Percentiles rank a stretch among this genome's conserved stretches.
Conservation (phyloP, 1,284 basidiomycete genomes). For the Fomitopsis schrenkii region DNA sequence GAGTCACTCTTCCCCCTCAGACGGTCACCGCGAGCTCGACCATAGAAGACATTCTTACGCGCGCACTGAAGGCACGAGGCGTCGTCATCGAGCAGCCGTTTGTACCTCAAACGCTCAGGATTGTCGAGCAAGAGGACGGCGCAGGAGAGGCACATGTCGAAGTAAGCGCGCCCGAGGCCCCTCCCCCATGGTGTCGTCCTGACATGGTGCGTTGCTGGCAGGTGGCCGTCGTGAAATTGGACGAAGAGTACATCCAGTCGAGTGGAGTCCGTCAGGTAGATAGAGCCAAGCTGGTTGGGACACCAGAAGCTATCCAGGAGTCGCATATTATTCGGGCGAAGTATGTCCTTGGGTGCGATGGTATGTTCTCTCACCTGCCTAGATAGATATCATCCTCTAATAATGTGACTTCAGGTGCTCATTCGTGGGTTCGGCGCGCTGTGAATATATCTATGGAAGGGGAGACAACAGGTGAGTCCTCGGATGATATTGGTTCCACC, state of each 20-base stretch:
- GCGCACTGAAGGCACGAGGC: too few species aligned
- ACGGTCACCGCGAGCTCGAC: too few species aligned
- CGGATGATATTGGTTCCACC: neutral
- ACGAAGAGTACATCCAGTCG: neutral
- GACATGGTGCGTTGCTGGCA: too few species aligned
- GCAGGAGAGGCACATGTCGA: too few species aligned
- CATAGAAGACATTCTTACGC: too few species aligned
- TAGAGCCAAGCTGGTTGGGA: neutral
- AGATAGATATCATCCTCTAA: neutral
- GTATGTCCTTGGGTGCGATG: constrained; percentile 15
- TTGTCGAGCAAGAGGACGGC: too few species aligned
- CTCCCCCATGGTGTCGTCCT: too few species aligned
- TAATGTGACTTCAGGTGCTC: constrained; percentile 7
- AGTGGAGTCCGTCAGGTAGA: neutral
- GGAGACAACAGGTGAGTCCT: neutral
- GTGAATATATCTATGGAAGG: constrained; percentile 5
- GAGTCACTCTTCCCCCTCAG: too few species aligned
- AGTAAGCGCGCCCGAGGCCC: too few species aligned
- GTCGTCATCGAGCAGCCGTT: too few species aligned
- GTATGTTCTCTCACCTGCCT: neutral
- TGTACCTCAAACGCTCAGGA: too few species aligned
- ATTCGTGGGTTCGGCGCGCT: constrained; percentile 11
- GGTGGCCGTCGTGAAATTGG: neutral
- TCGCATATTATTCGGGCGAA: constrained; percentile 8
- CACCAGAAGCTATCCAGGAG: neutral